These are phyloP conservation scores for Pyrenophora graminea DNA, from an alignment of 2,329 filamentous ascomycete genomes.

Conservation along the genomic window DNA sequence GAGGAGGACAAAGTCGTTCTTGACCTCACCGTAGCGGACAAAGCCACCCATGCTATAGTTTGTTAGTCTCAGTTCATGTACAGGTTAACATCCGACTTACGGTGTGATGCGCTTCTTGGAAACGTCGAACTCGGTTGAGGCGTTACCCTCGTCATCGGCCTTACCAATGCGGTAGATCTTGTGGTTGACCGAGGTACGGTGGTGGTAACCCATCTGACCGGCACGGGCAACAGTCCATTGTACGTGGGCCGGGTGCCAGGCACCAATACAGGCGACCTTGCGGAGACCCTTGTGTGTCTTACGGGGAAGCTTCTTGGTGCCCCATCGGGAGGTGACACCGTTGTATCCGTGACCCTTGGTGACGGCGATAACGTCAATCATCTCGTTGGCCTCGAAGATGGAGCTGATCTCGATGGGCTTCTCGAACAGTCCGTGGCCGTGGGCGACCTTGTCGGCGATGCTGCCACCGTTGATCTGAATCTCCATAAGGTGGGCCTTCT, in stretches of 20 bases:
- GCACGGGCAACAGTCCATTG: constrained; percentile 99
- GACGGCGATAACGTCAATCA: constrained; percentile 98
- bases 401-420: constrained; percentile 91
- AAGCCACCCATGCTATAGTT: constrained; percentile 88
- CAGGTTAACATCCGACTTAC: constrained; percentile 65
- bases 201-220: constrained; percentile 99
- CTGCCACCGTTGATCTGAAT: constrained; percentile 99
- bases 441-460: constrained; percentile 94
- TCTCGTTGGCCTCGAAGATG: constrained; percentile 99
- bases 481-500: constrained; percentile 99
- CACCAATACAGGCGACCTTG: constrained; percentile 99
- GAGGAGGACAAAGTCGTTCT: constrained; percentile 98
- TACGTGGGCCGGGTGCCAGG: constrained; percentile 99
- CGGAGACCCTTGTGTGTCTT: constrained; percentile 99
- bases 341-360: constrained; percentile 99
- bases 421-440: constrained; percentile 95
- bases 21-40: constrained; percentile 98
- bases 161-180: constrained; percentile 99
- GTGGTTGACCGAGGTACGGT: constrained; percentile 99
- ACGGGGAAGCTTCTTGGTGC: constrained; percentile 99
- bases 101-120: constrained; percentile 99
- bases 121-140: constrained; percentile 91
- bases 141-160: constrained; percentile 87
- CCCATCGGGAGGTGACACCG: constrained; percentile 97
- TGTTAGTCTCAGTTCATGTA: constrained; percentile 41